Evolutionary conservation across 768 basidiomycete genomes (phyloP).

Genomic region (Cystofilobasidium ferigula): DNA sequence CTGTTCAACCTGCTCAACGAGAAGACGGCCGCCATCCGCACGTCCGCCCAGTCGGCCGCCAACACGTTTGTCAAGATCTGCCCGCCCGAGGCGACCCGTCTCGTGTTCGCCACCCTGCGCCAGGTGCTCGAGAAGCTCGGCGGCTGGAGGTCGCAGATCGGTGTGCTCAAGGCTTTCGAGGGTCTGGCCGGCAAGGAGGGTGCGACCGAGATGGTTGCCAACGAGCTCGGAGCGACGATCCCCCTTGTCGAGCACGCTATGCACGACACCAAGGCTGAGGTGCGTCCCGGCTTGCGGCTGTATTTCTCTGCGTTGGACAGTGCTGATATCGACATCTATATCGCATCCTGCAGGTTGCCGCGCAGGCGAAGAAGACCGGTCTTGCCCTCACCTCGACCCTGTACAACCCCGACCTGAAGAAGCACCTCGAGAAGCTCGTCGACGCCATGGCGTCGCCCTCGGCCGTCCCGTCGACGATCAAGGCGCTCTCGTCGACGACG

Average conservation of each 20-base stretch:
- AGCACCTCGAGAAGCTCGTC: constrained; percentile 78
- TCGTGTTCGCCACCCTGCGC: constrained; percentile 53
- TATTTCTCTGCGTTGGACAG: background rate
- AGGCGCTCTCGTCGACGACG: constrained; percentile 84
- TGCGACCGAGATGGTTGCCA: constrained; percentile 66
- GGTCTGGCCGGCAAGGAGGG: constrained; percentile 50
- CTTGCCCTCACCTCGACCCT: constrained; percentile 79
- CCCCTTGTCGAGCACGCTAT: constrained; percentile 80
- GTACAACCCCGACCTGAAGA: constrained; percentile 80
- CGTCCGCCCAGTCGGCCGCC: constrained; percentile 64
- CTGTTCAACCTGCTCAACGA: constrained; percentile 81
- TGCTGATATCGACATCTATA: background rate
- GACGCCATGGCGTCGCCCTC: constrained; percentile 75
- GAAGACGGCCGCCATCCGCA: constrained; percentile 82
- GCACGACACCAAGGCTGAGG: constrained; percentile 96
- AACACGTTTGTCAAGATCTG: constrained; percentile 73
- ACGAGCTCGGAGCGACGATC: constrained; percentile 65
- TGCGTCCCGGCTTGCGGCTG: constrained; percentile 37
- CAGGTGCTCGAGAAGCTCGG: constrained; percentile 52
- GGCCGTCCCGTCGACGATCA: constrained; percentile 82
- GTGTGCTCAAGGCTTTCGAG: constrained; percentile 75
- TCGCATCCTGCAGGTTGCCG: constrained; percentile 67
- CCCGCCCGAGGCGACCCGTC: constrained; percentile 69
- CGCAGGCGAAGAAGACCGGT: constrained; percentile 77
- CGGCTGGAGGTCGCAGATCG: constrained; percentile 94